Base-by-base conservation (phyloP, 1,139 yeast genomes). In the Debaryomyces robertsiae region DNA sequence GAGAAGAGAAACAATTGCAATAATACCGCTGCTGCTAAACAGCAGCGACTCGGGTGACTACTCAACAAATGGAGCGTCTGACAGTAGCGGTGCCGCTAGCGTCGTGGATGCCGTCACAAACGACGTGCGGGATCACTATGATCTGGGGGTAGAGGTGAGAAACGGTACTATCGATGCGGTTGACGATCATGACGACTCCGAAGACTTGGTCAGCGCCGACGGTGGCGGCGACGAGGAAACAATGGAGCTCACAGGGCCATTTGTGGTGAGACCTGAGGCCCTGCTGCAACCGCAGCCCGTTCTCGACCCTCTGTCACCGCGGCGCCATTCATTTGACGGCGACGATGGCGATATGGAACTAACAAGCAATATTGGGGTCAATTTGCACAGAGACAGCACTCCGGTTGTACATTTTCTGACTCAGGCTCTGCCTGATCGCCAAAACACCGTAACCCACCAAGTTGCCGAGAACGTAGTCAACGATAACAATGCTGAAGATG, bases 1-100 rank as follows among this genome's bases (percentile, higher is more conserved):
- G 43, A 51, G 74, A 45, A 56, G 76, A 42, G 73, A 70, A 42
- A 67, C 73, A 9, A 63, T 66, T 18, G 64, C 59, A 17, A 61
- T 34, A 24, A 35, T 38, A 5, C 41, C 41, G 6, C 41, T 27
- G 38, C 36, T 30, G 29, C 28, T 58, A 53, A 10, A 31, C 19
- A 25, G 18, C 16, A 30, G 32, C 19, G 38, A 38, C n/a, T 25
- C 32, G 3, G 32, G 38, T 3, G 29, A 29, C 14, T 35, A 24
- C 2, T 15, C 27, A 16, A 15, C 16, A 22, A 32, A 35, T 16
- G 18, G 19, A 4, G 28, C 11, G 16, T 16, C 13, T 7, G n/a
- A 18, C 10, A 22, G 16, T 22, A 32, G 17, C 11, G 33, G 32
- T 9, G 13, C 24, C 27, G 33, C 40, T 18, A 52, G 45, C n/a